Base-by-base conservation (phyloP, 2,329 filamentous ascomycete species). In the Trichoderma lentiforme region DNA sequence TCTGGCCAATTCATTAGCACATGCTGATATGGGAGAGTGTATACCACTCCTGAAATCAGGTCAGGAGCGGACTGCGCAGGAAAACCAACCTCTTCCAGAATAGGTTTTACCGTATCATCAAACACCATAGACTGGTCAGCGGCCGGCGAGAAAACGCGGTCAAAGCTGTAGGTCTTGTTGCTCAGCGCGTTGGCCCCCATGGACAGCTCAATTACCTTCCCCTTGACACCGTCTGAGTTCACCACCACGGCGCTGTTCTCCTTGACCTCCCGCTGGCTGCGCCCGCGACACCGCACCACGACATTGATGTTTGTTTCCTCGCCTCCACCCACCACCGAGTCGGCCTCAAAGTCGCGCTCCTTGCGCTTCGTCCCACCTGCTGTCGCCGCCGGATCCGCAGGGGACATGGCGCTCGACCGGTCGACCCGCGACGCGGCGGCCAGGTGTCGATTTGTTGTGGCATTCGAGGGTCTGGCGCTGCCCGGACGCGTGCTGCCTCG, bases 221-320 rank as follows among this genome's bases (percentile, higher is more conserved):
- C 94, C 82, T 93, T 95, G 73, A 94, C 90, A n/a, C 93, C 94
- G 76, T 96, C 93, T 4, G 95, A 95, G 28, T 88, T 90, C 11
- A 99, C 90, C 1, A 98, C 95, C 2, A 98, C 94, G 51, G 94
- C 93, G 80, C 94, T 98, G 82, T 97, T 99, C 81, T 99, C 96
- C 76, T 91, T 89, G 68, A 98, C 91, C 83, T 99, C 96, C 76
- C 95, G 91, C 76, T 97, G 93, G 80, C 93, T 98, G 74, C 96
- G 92, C 6, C 95, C 96, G 76, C 96, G 89, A 83, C 95, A 99
- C 74, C 96, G 89, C 72, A 99, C 97, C 39, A 98, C 95, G 61
- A 99, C 96, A 80, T 97, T 96, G 82, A 99, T 99, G 80, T 98
- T 99, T 8, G 95, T 98, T 81, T 97, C 94, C 77, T 95, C 91